These are phyloP conservation scores for Pseudozyma pruni DNA, from an alignment of 1,284 basidiomycete genomes.

Conservation along the genomic window DNA sequence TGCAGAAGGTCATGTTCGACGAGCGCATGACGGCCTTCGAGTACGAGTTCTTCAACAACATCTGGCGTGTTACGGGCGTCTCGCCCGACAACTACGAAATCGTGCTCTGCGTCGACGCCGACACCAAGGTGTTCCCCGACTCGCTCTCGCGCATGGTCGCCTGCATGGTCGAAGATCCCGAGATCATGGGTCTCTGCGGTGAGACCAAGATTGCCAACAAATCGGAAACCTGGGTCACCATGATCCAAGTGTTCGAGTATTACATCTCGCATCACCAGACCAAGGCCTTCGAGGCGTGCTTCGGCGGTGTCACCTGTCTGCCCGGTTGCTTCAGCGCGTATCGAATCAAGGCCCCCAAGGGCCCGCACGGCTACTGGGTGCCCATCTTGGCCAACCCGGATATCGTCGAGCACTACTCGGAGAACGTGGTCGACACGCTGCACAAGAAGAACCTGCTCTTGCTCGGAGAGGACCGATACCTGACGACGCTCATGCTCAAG, in stretches of 20 bases:
- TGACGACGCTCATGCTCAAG: slow-evolving; percentile 71
- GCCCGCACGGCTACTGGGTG: slow-evolving; percentile 70
- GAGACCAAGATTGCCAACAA: slow-evolving; percentile 72
- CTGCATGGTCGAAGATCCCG: slow-evolving; percentile 70
- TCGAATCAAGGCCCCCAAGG: slow-evolving; percentile 71
- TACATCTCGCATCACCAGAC: slow-evolving; percentile 98
- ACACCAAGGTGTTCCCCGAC: slow-evolving; percentile 70
- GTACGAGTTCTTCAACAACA: slow-evolving; percentile 71
- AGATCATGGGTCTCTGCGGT: slow-evolving; percentile 71
- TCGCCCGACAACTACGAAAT: slow-evolving; percentile 70
- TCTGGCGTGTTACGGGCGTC: slow-evolving; percentile 70
- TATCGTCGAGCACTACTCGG: slow-evolving; percentile 71
- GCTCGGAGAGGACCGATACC: slow-evolving; percentile 70
- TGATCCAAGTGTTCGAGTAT: slow-evolving; percentile 85
- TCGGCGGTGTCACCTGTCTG: slow-evolving; percentile 70
- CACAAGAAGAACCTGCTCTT: slow-evolving; percentile 71
- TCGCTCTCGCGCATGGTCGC: slow-evolving; percentile 70
- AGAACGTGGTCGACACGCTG: slow-evolving; percentile 70
- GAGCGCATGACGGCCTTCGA: slow-evolving; percentile 71
- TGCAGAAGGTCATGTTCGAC: slow-evolving; percentile 71
- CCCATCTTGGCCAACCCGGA: slow-evolving; percentile 70
- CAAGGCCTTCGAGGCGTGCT: slow-evolving; percentile 70
- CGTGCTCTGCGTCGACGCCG: slow-evolving; percentile 70
- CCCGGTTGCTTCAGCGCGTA: slow-evolving; percentile 71
- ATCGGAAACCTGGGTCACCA: slow-evolving; percentile 70